Base-by-base conservation (phyloP, 371 early-diverging fungal species). In the Mucor sp. region DNA sequence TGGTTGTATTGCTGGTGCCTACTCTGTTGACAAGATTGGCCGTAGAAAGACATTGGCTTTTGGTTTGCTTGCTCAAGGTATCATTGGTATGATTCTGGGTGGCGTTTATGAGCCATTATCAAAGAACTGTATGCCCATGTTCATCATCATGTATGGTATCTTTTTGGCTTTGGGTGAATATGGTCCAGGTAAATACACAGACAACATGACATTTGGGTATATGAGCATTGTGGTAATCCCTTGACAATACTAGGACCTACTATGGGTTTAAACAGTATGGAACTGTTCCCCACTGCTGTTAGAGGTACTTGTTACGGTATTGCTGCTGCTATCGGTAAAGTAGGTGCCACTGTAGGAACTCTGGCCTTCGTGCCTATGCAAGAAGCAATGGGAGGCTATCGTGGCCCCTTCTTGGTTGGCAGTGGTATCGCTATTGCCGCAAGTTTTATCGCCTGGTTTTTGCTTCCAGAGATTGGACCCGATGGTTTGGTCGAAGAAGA, bases 231-330 rank as follows among this genome's bases (percentile, higher is more conserved):
- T 37, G 37, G 14, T 37, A 11, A 37, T 12, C 37, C 14, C 12
- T 37, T 37, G 37, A 37, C 11, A 37, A 7, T 14, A n/a, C n/a
- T n/a, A 37, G 53, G 53, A n/a, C 44, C 62, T 43, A 79, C 78
- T 60, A 78, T 88, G 71, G 86, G 86, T 23, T 71, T 87, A 19
- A 84, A 84, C 59, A 82, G 85, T 1, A 83, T 85, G 64, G 88
- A 87, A 65, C 37, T 80, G 6, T 83, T 74, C 55, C 89, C 89
- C 21, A 89, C 89, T 2, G 85, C 87, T 25, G 77, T 89, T 7
- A 78, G 89, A 59, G 89, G 89, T 25, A 86, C 87, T 23, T 82
- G 84, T 44, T 89, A 89, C 60, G 88, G 87, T 57, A 82, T 87
- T 72, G 85, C 88, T 21, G 89, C 89, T 57, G 83, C 85, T 28